Percentiles rank a stretch among this genome's conserved stretches.
Conservation (phyloP, 768 basidiomycete species). For the Rhodotorula graminis region DNA sequence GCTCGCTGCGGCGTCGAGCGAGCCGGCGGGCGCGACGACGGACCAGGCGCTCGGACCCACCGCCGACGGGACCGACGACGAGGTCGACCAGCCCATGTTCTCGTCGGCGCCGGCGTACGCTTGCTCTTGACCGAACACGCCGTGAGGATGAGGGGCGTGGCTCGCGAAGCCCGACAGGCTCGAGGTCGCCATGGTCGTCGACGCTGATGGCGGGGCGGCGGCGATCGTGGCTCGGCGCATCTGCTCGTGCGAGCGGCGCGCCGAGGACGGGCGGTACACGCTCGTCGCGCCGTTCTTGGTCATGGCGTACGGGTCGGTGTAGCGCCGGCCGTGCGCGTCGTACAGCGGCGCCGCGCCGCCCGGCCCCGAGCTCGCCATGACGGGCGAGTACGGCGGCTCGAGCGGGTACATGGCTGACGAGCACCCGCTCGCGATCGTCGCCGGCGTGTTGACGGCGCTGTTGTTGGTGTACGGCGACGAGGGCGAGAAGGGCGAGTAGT, state of each 20-base stretch:
- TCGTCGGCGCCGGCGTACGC: not conserved
- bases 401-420: not conserved
- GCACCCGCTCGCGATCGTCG: not conserved
- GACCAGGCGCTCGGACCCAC: not conserved
- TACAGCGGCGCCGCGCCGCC: not conserved
- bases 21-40: not conserved
- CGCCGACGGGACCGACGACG: too few species aligned
- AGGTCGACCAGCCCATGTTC: not conserved
- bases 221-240: not conserved
- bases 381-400: not conserved
- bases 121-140: too few species aligned
- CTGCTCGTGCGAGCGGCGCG: not conserved
- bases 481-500: slow-evolving; percentile 1
- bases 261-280: too few species aligned
- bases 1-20: not conserved
- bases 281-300: too few species aligned
- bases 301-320: not conserved
- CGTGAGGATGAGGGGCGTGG: too few species aligned
- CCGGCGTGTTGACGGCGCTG: not conserved
- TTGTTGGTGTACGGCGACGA: not conserved
- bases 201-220: not conserved
- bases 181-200: not conserved
- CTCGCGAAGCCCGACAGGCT: not conserved
- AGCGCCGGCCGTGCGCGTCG: not conserved
- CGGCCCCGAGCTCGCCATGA: too few species aligned